These are phyloP conservation scores for Cladosporium austrohemisphaericum DNA, from an alignment of 2,329 filamentous ascomycete species.

Conservation along the genomic window DNA sequence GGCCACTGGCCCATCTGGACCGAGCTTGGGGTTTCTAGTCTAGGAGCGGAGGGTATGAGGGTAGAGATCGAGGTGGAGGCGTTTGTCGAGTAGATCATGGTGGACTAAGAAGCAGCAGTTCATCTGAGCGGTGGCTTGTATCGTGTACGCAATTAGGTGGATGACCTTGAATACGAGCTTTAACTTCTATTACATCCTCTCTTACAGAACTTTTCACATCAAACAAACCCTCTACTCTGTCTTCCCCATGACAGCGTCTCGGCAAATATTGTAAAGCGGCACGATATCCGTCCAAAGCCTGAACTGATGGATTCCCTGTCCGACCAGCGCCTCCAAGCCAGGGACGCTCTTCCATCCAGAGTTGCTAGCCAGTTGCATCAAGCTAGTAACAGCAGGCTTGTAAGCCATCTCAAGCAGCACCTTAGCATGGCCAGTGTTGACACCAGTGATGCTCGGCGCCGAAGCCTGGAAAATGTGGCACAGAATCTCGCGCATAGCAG, in stretches of 20 bases:
- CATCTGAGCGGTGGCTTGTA: too few relatives aligned
- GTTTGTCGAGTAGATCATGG: slow-evolving; percentile 2
- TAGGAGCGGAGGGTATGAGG: slow-evolving; percentile 51
- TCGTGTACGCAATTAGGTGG: too few relatives aligned
- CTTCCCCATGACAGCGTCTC: slow-evolving; percentile 44
- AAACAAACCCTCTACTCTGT: slow-evolving; percentile 3
- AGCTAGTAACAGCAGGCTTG: slow-evolving; percentile 74
- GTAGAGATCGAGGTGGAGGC: slow-evolving; percentile 56
- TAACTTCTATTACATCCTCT: background rate
- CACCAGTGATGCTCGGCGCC: slow-evolving; percentile 35
- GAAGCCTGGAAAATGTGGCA: slow-evolving; percentile 49
- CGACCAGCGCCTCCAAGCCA: slow-evolving; percentile 82
- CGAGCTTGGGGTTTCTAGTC: slow-evolving; percentile 46
- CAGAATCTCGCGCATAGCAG: slow-evolving; percentile 63
- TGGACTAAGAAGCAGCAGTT: too few relatives aligned
- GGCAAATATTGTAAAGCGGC: slow-evolving; percentile 67
- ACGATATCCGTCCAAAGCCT: slow-evolving; percentile 80
- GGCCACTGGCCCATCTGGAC: slow-evolving; percentile 55
- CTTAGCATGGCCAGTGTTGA: slow-evolving; percentile 35
- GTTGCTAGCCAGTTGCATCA: slow-evolving; percentile 79
- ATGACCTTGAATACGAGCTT: too few relatives aligned
- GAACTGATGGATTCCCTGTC: slow-evolving; percentile 74
- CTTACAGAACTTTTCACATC: too few relatives aligned
- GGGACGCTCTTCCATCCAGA: slow-evolving; percentile 79
- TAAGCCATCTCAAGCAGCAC: slow-evolving; percentile 95